Base-by-base conservation (phyloP, 1,139 yeast species). In the Wickerhamomyces sp. region DNA sequence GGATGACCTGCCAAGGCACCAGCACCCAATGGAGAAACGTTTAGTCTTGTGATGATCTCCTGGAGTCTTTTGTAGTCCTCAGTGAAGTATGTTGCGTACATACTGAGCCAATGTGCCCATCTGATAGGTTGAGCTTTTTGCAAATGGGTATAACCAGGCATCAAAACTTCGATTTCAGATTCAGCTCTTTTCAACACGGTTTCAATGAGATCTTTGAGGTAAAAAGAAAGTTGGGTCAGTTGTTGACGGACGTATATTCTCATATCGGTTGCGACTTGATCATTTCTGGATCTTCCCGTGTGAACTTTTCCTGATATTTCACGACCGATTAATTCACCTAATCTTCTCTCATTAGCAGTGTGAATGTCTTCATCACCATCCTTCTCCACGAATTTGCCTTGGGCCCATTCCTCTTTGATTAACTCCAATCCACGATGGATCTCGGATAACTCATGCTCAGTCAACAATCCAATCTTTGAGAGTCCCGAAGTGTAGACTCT, bases 1-100 rank as follows among this genome's bases (percentile, higher is more conserved):
- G 99, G 98, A 59, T 91, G 98, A 36, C 99, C 99, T 13, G 99
- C 98, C 43, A 91, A 72, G 4, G 99, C 99, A 52, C 99, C 99
- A 9, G 91, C 79, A 28, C 99, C 99, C 44, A 91, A 71, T 27
- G 99, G 99, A 29, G 88, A 81, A 49, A 74, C 77, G 59, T 93
- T 93, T 39, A 88, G 79, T 61, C 98, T 78, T 41, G 68, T 79
- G 48, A 83, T 74, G 35, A 91, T 72, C 62, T 91, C 93, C 47
- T 74, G 66, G 51, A 93, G 71, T 58, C 98, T 77, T 57, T 85
- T 77, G 62, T 82, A 78, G 57, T 91, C 99, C 55, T 87, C 89
- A 12, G 89, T 75, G 59, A 93, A 82, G 59, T 88, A 91, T 4
- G 97, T 91, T 27, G 96, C 97, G 55, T 91, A 91, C 54, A 88